Percentiles rank a stretch among this genome's conserved stretches.
Conservation (phyloP, 257 asterid species). For the Nyctanthes arbortristis region DNA sequence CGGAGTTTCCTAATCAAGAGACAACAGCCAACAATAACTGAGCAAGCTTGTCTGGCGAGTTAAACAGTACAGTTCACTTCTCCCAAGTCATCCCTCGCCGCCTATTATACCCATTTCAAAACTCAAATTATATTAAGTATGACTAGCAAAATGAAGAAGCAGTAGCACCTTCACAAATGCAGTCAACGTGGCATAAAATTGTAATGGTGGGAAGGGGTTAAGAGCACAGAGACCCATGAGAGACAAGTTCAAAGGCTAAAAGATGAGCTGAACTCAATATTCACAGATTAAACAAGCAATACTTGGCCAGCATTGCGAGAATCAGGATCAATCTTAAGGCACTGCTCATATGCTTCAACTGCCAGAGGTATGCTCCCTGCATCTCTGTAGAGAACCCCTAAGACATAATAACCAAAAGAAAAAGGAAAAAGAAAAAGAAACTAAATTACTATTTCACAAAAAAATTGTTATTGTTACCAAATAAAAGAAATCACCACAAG, state of each 20-base stretch:
- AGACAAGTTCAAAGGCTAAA: not conserved
- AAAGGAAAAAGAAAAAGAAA: no score
- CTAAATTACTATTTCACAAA: slow-evolving; percentile 8
- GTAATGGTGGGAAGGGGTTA: slow-evolving; percentile 13
- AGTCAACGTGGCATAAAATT: slow-evolving; percentile 1
- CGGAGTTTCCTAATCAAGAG: not conserved
- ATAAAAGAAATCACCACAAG: slow-evolving; percentile 1
- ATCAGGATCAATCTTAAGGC: slow-evolving; percentile 97
- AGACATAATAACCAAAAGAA: no score
- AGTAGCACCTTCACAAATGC: slow-evolving; percentile 12
- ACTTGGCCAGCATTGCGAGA: slow-evolving; percentile 99
- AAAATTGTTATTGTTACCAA: slow-evolving; percentile 9
- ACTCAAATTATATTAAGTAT: not conserved
- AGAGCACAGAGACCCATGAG: slow-evolving; percentile 8
- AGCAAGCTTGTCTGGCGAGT: not conserved
- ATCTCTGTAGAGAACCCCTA: slow-evolving; percentile 98
- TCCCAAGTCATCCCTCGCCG: not conserved
- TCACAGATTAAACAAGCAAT: slow-evolving; percentile 28
- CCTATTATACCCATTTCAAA: slow-evolving; percentile 1
- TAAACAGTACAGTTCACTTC: not conserved
- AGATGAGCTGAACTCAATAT: slow-evolving; percentile 16
- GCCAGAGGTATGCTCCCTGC: slow-evolving; percentile 96
- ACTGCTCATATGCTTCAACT: slow-evolving; percentile 97
- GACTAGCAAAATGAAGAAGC: not conserved
- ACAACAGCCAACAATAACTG: not conserved